phyloP scores from a whole-genome alignment of 805 yeast genomes.

The Isabelozyma rhagii region DNA sequence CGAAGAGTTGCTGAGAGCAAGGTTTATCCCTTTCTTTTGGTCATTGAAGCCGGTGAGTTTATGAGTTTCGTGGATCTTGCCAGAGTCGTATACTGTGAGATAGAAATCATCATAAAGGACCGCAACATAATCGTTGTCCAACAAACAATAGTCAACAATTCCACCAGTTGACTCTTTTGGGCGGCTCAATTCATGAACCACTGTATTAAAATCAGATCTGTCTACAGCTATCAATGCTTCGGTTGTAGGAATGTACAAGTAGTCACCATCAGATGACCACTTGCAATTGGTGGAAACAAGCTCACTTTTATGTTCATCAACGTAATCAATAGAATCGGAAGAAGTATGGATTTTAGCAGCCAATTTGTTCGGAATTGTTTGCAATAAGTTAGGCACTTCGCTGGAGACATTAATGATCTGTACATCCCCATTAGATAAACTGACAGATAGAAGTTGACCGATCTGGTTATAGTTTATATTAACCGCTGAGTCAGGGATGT shows the following conservation, averaged over 20 bases:
- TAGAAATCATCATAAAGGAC: slow-evolving; percentile 25
- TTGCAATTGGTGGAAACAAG: slow-evolving; percentile 51
- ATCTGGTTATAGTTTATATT: slow-evolving; percentile 54
- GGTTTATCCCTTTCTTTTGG: slow-evolving; percentile 18
- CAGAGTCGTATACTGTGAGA: neutral
- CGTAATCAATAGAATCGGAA: slow-evolving; percentile 32
- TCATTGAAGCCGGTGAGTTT: neutral
- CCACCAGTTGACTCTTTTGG: slow-evolving; percentile 10
- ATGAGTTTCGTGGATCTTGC: neutral
- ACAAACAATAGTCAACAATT: slow-evolving; percentile 54
- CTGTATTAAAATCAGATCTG: slow-evolving; percentile 31
- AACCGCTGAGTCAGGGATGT: slow-evolving; percentile 53
- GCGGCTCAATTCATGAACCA: slow-evolving; percentile 10
- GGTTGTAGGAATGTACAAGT: slow-evolving; percentile 64
- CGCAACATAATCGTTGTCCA: slow-evolving; percentile 60
- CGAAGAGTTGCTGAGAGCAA: slow-evolving; percentile 23
- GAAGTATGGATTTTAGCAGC: slow-evolving; percentile 32
- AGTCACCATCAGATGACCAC: slow-evolving; percentile 72
- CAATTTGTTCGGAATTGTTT: slow-evolving; percentile 41
- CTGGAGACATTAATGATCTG: slow-evolving; percentile 54
- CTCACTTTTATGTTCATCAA: slow-evolving; percentile 42
- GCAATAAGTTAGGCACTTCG: slow-evolving; percentile 50
- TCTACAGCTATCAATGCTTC: slow-evolving; percentile 44
- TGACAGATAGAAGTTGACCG: slow-evolving; percentile 55
- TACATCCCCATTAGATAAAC: slow-evolving; percentile 59